phyloP scores from a whole-genome alignment of 371 early-diverging fungal species.

The Fennellomyces sp. region DNA sequence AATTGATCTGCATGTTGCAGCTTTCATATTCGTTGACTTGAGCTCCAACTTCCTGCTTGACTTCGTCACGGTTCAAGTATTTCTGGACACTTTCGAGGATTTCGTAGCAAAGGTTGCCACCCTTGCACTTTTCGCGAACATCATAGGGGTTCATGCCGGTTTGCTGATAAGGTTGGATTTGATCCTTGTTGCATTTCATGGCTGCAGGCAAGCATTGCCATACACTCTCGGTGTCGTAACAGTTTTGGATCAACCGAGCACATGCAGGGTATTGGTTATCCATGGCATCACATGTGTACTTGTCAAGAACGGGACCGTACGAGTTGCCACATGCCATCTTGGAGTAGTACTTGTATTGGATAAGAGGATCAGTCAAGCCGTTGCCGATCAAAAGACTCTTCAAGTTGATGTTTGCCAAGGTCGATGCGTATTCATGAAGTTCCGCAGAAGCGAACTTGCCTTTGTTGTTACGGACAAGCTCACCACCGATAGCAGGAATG shows the following conservation, averaged over 20 bases:
- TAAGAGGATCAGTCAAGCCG: conserved; percentile 87
- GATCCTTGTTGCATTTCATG: conserved; percentile 79
- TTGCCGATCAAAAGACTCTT: conserved; percentile 87
- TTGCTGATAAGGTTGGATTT: conserved; percentile 59
- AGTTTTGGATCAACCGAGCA: conserved; percentile 71
- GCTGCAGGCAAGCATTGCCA: conserved; percentile 82
- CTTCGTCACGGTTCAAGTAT: conserved; percentile 74
- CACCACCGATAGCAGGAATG: conserved; percentile 73
- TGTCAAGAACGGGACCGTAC: conserved; percentile 76
- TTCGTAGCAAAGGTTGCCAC: conserved; percentile 75
- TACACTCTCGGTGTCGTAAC: conserved; percentile 78
- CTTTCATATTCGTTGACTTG: conserved; percentile 64
- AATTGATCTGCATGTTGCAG: conserved; percentile 76
- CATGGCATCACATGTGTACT: conserved; percentile 73
- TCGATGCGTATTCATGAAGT: conserved; percentile 21
- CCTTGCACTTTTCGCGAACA: conserved; percentile 38
- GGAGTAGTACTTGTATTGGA: conserved; percentile 89
- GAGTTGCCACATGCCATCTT: conserved; percentile 83
- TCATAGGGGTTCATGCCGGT: conserved; percentile 79
- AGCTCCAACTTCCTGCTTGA: conserved; percentile 74
- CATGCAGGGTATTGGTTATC: conserved; percentile 72
- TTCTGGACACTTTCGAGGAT: conserved; percentile 76
- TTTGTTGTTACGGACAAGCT: conserved; percentile 66
- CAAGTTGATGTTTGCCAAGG: conserved; percentile 62
- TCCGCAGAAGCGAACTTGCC: conserved; percentile 10